phyloP scores from a whole-genome alignment of 768 basidiomycete genomes.

The Boletus pseudopeckii region DNA sequence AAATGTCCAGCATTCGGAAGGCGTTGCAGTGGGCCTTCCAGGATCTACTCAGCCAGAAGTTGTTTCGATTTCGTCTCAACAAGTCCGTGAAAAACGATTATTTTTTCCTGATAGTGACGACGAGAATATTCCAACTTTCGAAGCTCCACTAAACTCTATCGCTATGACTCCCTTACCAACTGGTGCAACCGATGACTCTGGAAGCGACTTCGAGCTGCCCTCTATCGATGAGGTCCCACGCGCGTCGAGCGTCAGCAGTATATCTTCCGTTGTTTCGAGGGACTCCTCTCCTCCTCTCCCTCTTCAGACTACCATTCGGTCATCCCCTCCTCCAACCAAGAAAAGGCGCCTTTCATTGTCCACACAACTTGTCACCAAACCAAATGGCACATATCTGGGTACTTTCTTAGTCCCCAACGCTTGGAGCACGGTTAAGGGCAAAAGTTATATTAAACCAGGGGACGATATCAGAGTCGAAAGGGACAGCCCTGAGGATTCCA shows the following conservation, averaged over 20 bases:
- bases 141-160: not conserved
- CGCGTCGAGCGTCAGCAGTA: constrained; percentile 40
- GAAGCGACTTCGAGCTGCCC: constrained; percentile 36
- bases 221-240: constrained; percentile 33
- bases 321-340: constrained; percentile 43
- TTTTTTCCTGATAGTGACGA: constrained; percentile 46
- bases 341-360: constrained; percentile 47
- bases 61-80: constrained; percentile 5
- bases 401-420: constrained; percentile 68
- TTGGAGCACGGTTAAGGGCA: constrained; percentile 76
- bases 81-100: constrained; percentile 31
- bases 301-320: constrained; percentile 6
- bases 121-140: constrained; percentile 30
- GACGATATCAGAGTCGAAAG: constrained; percentile 60
- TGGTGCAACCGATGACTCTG: constrained; percentile 31
- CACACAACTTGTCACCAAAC: constrained; percentile 11
- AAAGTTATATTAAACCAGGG: constrained; percentile 62
- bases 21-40: not conserved
- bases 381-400: constrained; percentile 52
- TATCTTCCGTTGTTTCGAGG: constrained; percentile 31
- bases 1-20: constrained; percentile 6
- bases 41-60: not conserved
- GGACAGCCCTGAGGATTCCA: constrained; percentile 41
- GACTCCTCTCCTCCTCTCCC: constrained; percentile 27
- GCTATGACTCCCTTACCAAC: constrained; percentile 30